Evolutionary conservation across 495 filamentous ascomycete species (phyloP).

Genomic region (Sporormia fimetaria): DNA sequence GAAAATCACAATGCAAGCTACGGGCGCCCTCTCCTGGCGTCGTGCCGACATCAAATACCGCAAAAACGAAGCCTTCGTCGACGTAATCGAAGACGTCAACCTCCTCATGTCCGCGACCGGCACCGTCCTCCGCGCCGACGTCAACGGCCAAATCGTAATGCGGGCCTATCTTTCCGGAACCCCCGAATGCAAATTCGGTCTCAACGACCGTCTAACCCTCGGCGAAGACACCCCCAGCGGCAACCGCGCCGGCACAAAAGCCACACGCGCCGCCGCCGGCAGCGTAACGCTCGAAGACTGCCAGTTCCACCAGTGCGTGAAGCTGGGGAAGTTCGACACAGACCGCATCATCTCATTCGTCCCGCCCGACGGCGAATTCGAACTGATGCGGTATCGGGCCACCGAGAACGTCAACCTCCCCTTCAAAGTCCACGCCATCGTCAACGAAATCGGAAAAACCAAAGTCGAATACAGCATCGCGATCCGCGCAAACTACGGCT

Average conservation of each 20-base stretch:
- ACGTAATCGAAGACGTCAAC: conserved; percentile 99
- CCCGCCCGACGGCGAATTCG: conserved; percentile 96
- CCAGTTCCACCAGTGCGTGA: conserved; percentile 99
- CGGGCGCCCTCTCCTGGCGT: conserved; percentile 91
- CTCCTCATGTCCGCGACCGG: conserved; percentile 95
- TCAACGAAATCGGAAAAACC: conserved; percentile 91
- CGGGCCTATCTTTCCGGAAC: conserved; percentile 94
- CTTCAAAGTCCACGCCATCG: conserved; percentile 97
- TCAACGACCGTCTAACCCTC: conserved; percentile 89
- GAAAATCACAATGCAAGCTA: conserved; percentile 98
- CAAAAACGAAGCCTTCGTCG: conserved; percentile 95
- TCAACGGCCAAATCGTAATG: conserved; percentile 97
- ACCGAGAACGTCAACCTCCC: conserved; percentile 98
- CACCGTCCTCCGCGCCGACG: conserved; percentile 89
- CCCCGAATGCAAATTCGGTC: conserved; percentile 97
- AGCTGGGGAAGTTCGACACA: conserved; percentile 91
- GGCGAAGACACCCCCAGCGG: conserved; percentile 68
- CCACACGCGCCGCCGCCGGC: conserved; percentile 88
- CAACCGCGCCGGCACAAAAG: conserved; percentile 63
- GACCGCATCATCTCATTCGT: conserved; percentile 98
- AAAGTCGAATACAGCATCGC: conserved; percentile 99
- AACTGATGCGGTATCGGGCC: conserved; percentile 98
- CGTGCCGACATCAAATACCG: conserved; percentile 96
- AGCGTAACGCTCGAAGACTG: conserved; percentile 96
- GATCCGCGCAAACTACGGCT: conserved; percentile 91